Conservation (phyloP, 495 filamentous ascomycete species). For the Rhizodiscina lignyota region DNA sequence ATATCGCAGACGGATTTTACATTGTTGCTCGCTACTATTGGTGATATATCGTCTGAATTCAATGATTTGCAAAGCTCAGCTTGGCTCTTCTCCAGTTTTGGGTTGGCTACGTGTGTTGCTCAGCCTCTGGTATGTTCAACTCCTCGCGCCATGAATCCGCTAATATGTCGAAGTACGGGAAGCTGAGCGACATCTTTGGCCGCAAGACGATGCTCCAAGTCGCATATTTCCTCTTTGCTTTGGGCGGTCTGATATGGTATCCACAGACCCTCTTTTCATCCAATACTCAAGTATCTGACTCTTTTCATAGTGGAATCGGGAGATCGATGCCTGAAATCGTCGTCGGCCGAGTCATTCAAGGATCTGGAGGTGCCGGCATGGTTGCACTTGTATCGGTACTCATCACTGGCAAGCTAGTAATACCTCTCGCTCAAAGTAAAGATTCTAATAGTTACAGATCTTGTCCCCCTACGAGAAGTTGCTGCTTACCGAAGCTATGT, state of each 20-base stretch:
- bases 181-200: constrained; percentile 31
- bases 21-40: constrained; percentile 45
- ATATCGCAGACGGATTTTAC: constrained; percentile 45
- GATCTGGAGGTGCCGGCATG: constrained; percentile 9
- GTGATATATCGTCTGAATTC: constrained; percentile 50
- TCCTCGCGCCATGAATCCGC: no score
- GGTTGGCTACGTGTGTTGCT: constrained; percentile 39
- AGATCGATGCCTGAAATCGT: constrained; percentile 6
- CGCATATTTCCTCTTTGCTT: constrained; percentile 26
- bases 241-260: no score
- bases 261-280: no score
- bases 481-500: constrained; percentile 50
- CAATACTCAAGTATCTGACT: no score
- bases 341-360: constrained; percentile 9
- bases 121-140: no score
- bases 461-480: constrained; percentile 49
- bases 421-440: no score
- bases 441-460: no score
- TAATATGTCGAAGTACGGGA: no score
- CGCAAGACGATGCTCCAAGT: constrained; percentile 24
- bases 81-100: constrained; percentile 53
- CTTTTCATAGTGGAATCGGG: no score
- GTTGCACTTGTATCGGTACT: constrained; percentile 9
- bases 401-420: no score
- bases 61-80: constrained; percentile 37